Base-by-base conservation (phyloP, 768 basidiomycete species). In the Coprinopsis marcescibilis region DNA sequence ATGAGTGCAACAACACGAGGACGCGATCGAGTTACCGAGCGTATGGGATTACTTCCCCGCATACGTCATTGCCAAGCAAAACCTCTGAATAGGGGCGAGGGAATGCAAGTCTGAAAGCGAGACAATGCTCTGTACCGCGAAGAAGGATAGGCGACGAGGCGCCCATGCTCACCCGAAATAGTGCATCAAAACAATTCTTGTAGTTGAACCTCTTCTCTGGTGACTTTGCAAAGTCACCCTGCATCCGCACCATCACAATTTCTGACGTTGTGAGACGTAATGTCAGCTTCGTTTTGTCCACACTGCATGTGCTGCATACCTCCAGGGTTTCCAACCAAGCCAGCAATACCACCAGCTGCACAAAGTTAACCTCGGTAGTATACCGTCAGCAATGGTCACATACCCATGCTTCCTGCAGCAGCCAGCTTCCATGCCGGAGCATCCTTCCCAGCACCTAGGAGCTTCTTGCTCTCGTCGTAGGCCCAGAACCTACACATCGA, bases 401-500 rank as follows among this genome's bases (percentile, higher is more conserved):
- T 60, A 87, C 87, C 90, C 84, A 93, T 92, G 49, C 81, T 81
- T 13, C 91, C 91, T 41, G 91, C 89, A 8, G 72, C 45, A 1
- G 83, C 89, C 34, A 94, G 73, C 63, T 89, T 80, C 83, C 83
- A 93, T 10, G 87, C 80, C 2, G 89, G 80, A 0, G 83, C 75
- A 53, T 85, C 74, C 57, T 78, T 74, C 26, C 78, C 78, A 8
- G 85, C 85, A 17, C 86, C 86, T 0, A 93, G 56, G 5, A 84
- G 53, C 69, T 85, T 89, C 73, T 92, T 94, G 62, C 84, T 88
- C 68, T 89, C 85, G 52, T 93, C 90, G 62, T 93, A 91, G 13
- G 87, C 89, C 80, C 89, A 92, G 70, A 92, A 94, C n/a, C 90
- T 75, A 62, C 88, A 90, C 62, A 92, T 71, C 34, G 87, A 90